Percentiles rank a stretch among this genome's conserved stretches.
These are phyloP conservation scores for Pisolithus tinctorius DNA, from an alignment of 768 basidiomycete species.

Conservation along the genomic window DNA sequence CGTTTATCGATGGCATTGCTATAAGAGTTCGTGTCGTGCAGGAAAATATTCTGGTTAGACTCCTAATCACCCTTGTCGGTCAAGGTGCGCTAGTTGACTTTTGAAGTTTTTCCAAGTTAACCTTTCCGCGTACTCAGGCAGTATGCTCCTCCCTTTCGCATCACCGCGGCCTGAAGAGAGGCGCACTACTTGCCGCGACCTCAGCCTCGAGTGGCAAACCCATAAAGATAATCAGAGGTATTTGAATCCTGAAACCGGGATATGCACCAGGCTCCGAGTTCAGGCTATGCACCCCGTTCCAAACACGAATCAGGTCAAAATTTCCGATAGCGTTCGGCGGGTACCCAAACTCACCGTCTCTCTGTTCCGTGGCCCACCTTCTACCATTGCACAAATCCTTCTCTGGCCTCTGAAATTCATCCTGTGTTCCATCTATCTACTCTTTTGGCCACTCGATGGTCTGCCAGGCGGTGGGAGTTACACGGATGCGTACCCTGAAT, in stretches of 20 bases:
- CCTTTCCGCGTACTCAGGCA: neutral
- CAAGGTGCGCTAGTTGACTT: too few relatives aligned
- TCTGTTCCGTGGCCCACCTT: conserved; percentile 6
- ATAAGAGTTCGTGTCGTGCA: too few relatives aligned
- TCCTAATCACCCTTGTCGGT: too few relatives aligned
- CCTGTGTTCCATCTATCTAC: neutral
- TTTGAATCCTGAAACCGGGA: conserved; percentile 11
- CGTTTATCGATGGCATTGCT: too few relatives aligned
- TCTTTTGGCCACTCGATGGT: conserved; percentile 8
- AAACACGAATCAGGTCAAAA: neutral
- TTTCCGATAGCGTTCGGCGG: conserved; percentile 1
- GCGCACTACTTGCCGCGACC: neutral
- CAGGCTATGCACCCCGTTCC: conserved; percentile 7
- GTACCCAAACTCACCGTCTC: conserved; percentile 9
- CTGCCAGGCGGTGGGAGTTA: neutral
- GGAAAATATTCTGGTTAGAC: too few relatives aligned
- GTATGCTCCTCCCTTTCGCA: neutral
- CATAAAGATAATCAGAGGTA: conserved; percentile 12
- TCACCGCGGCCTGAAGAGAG: neutral
- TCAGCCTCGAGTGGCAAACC: neutral
- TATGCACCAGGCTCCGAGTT: conserved; percentile 8
- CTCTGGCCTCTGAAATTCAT: conserved; percentile 7
- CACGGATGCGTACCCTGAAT: conserved; percentile 2
- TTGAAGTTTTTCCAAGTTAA: neutral
- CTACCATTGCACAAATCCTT: neutral